phyloP scores from a whole-genome alignment of 495 filamentous ascomycete species.

The Penicillium bialowiezense region DNA sequence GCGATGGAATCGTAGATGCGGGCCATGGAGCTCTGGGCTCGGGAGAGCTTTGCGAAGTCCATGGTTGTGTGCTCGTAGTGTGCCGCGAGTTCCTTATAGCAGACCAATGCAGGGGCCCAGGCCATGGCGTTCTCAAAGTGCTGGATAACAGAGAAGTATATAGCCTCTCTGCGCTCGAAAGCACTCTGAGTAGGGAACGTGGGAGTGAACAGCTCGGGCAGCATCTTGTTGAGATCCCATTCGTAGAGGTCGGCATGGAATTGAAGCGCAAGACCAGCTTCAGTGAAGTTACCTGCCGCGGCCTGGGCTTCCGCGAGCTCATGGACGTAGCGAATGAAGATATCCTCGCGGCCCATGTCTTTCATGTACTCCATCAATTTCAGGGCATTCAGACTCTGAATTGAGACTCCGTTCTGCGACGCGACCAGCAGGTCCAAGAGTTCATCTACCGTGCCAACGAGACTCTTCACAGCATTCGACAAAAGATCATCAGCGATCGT shows the following conservation, averaged over 20 bases:
- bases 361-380: constrained; percentile 94
- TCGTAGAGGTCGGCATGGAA: constrained; percentile 92
- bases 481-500: constrained; percentile 68
- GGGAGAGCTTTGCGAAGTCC: constrained; percentile 88
- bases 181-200: constrained; percentile 77
- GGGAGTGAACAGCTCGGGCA: constrained; percentile 69
- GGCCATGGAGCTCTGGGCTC: constrained; percentile 87
- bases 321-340: constrained; percentile 95
- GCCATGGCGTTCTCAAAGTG: constrained; percentile 89
- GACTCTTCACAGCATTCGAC: constrained; percentile 68
- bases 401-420: constrained; percentile 78
- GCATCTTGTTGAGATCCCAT: constrained; percentile 73
- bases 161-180: constrained; percentile 88
- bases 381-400: constrained; percentile 82
- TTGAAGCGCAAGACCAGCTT: constrained; percentile 85
- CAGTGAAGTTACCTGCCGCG: constrained; percentile 73
- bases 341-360: constrained; percentile 96
- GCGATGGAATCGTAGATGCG: constrained; percentile 86
- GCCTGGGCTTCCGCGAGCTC: constrained; percentile 80
- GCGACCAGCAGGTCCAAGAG: constrained; percentile 88
- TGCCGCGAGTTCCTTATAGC: constrained; percentile 83
- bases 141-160: constrained; percentile 93
- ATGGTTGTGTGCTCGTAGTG: constrained; percentile 89
- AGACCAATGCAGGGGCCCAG: constrained; percentile 86
- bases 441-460: constrained; percentile 83